These are phyloP conservation scores for Lachancea cidri DNA, from an alignment of 805 yeast genomes.

Conservation along the genomic window DNA sequence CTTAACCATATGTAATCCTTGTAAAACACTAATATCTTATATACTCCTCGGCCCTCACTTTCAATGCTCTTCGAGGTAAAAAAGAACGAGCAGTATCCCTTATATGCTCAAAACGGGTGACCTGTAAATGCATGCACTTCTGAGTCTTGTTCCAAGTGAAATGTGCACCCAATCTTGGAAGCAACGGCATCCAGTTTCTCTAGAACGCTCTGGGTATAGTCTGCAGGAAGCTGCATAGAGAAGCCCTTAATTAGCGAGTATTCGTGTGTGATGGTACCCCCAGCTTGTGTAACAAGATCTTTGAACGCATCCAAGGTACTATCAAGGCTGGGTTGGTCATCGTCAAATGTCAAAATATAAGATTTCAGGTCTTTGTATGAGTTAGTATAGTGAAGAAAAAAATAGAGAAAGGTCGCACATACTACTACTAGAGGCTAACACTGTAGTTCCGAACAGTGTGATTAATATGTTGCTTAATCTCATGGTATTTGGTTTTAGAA, in stretches of 20 bases:
- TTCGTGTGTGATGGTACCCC: slow-evolving; percentile 44
- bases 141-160: slow-evolving; percentile 25
- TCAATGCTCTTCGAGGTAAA: too few relatives aligned
- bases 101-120: slow-evolving; percentile 1
- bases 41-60: too few relatives aligned
- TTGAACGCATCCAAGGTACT: slow-evolving; percentile 28
- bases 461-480: neutral
- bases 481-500: neutral
- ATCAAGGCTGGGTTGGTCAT: slow-evolving; percentile 2
- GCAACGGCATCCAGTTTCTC: slow-evolving; percentile 15
- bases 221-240: slow-evolving; percentile 37
- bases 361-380: slow-evolving; percentile 2
- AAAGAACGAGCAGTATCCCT: too few relatives aligned
- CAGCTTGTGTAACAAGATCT: slow-evolving; percentile 33
- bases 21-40: too few relatives aligned
- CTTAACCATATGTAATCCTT: too few relatives aligned
- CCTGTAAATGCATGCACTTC: slow-evolving; percentile 24
- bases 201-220: slow-evolving; percentile 20
- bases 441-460: neutral
- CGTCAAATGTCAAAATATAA: slow-evolving; percentile 7
- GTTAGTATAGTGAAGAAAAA: too few relatives aligned
- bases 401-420: neutral
- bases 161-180: slow-evolving; percentile 14
- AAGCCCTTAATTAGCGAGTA: slow-evolving; percentile 47
- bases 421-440: neutral